Evolutionary conservation across 768 basidiomycete genomes (phyloP).

Genomic region (Daedaleopsis sinensis): DNA sequence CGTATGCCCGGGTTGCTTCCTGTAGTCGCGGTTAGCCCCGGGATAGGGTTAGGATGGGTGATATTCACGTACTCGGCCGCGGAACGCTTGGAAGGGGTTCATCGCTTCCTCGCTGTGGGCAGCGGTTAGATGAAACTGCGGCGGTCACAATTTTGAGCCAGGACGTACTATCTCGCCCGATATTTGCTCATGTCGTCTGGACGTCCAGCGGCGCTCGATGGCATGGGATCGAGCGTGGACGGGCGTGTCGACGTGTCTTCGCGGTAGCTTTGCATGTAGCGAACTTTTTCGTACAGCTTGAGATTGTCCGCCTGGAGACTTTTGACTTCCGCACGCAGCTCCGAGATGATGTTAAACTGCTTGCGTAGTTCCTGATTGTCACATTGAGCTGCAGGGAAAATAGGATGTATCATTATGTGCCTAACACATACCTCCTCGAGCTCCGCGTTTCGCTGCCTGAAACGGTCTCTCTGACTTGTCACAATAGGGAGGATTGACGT

Average conservation of each 20-base stretch:
- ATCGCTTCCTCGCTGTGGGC: constrained; percentile 75
- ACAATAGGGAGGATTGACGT: constrained; percentile 98
- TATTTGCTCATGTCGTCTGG: constrained; percentile 87
- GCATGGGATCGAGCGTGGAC: constrained; percentile 72
- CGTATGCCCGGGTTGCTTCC: constrained; percentile 95
- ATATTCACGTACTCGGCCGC: constrained; percentile 74
- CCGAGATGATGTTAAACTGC: constrained; percentile 93
- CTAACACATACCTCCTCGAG: constrained; percentile 77
- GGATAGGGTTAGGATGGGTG: neutral
- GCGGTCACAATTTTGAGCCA: neutral
- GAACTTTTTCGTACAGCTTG: constrained; percentile 97
- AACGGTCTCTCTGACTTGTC: constrained; percentile 96
- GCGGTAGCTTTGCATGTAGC: constrained; percentile 97
- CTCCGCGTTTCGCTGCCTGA: constrained; percentile 95
- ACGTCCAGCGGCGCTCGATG: constrained; percentile 43
- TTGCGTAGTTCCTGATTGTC: constrained; percentile 95
- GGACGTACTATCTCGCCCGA: constrained; percentile 68
- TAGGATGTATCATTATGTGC: neutral
- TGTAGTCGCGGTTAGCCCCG: constrained; percentile 36
- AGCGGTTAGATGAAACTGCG: too few species aligned
- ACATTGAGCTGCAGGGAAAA: too few species aligned
- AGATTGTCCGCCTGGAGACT: constrained; percentile 93
- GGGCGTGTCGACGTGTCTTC: constrained; percentile 62
- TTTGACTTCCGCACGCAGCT: constrained; percentile 77
- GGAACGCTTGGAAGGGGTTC: constrained; percentile 98